Evolutionary conservation across 257 asterid species (phyloP).

Genomic region (Solanum virginianum): DNA sequence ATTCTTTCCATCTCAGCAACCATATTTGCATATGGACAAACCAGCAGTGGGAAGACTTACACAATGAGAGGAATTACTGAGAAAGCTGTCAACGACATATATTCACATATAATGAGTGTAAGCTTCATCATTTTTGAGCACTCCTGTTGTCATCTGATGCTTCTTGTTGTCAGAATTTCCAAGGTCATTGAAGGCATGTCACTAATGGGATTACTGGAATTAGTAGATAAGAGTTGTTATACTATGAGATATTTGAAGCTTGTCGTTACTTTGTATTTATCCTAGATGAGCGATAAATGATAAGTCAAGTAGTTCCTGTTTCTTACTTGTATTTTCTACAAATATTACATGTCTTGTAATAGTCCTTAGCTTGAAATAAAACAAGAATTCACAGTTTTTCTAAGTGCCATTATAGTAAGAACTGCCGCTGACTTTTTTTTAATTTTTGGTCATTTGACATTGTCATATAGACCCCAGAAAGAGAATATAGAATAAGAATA

Average conservation of each 20-base stretch:
- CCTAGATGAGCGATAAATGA: neutral
- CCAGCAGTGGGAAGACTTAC: conserved; percentile 95
- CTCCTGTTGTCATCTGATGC: neutral
- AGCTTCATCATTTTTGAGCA: conserved; percentile 13
- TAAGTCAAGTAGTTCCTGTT: neutral
- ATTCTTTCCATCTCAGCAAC: conserved; percentile 56
- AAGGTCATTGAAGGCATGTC: neutral
- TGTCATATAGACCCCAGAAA: conserved; percentile 75
- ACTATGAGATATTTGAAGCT: neutral
- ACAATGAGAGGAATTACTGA: conserved; percentile 92
- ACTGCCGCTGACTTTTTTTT: neutral
- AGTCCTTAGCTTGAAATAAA: neutral
- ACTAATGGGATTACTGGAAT: neutral
- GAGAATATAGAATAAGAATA: conserved; percentile 73
- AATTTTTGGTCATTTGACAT: neutral
- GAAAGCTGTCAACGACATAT: conserved; percentile 86
- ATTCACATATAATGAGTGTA: conserved; percentile 76
- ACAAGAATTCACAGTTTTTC: neutral
- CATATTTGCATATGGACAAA: conserved; percentile 93
- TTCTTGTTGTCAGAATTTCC: neutral
- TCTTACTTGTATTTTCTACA: neutral
- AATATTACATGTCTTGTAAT: neutral
- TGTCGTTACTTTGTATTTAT: neutral
- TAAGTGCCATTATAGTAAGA: neutral
- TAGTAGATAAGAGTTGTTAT: neutral